Base-by-base conservation (phyloP, 805 yeast genomes). In the Torulaspora quercuum region DNA sequence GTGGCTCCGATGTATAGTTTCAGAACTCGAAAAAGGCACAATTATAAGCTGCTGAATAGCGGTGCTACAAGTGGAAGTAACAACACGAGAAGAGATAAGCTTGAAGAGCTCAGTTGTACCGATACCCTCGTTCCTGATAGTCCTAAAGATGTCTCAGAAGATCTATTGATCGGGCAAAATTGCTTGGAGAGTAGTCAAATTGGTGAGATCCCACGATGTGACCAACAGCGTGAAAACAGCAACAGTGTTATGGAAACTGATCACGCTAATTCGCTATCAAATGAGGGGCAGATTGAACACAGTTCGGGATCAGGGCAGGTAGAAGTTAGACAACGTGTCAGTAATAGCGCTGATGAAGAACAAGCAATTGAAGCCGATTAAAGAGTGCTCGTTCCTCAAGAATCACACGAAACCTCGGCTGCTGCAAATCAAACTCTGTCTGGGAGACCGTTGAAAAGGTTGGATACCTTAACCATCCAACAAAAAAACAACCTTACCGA, bases 1-100 rank as follows among this genome's bases (percentile, higher is more conserved):
- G 47, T 49, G 52, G 57, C 2, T n/a, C 13, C 25, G 7, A 24
- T 36, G 39, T 23, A 29, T 18, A 25, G 10, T 18, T 26, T n/a
- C 7, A 25, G 25, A 26, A 25, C 26, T 18, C 19, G 37, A 20
- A 34, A 26, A 18, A 34, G 16, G 28, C 26, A 27, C 16, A 34
- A 20, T 10, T 25, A 26, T 16, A 26, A 17, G 18, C 39, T 5
- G 20, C 22, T 23, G 33, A 35, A 27, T 15, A 35, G 28, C 17
- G 33, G 39, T 21, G 39, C 39, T 29, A 21, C 31, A 2, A 20
- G 39, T 16, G 15, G 29, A 15, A 15, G 23, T 24, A 14, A 29
- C 8, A 25, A 30, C 29, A 29, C 29, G 29, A 36, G 40, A 20
- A 30, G 26, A 15, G 13, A 29, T 15, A 29, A 22, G 6, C 15